Base-by-base conservation (phyloP, 2,329 filamentous ascomycete genomes). In the Daldinia sp. region DNA sequence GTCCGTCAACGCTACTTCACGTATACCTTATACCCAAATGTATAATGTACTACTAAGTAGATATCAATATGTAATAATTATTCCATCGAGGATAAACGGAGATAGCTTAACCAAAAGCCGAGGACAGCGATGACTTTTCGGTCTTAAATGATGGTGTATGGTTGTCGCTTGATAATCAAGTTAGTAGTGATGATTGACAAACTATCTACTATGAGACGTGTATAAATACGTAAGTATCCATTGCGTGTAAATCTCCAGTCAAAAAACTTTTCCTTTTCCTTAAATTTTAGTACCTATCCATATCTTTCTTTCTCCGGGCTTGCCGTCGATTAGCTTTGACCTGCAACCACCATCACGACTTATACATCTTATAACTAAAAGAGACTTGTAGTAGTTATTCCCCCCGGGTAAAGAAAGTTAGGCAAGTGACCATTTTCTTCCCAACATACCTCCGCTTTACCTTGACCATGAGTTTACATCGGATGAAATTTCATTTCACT, bases 101-200 rank as follows among this genome's bases (percentile, higher is more conserved):
- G 46, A 51, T 51, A 51, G 26, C 46, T 33, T 13, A 26, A 50
- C 6, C 46, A 51, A 51, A 51, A 51, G 6, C 46, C 46, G 46
- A 33, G 18, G 5, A 15, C 3, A 28, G 12, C 33, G 44, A 7
- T 30, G 46, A 50, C 23, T 50, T 15, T 50, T 50, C 46, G 26
- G 46, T 30, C 13, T 23, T 50, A 46, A 46, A 46, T 46, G 12
- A 6, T 48, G 13, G 5, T 48, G 18, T 46, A 46, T 12, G 23
- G 20, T 6, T 10, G 35, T 30, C 23, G 46, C 23, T 51, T 51
- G 46, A 51, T 51, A 51, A 51, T 51, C 46, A 51, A 42, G 33
- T 33, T n/a, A 51, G 26, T 33, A 33, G 15, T n/a, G 15, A 33
- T 13, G 13, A 33, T 10, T 51, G 6, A 18, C 13, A 9, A 23